These are phyloP conservation scores for Cadophora sp. DNA, from an alignment of 2,329 filamentous ascomycete species.

Conservation along the genomic window DNA sequence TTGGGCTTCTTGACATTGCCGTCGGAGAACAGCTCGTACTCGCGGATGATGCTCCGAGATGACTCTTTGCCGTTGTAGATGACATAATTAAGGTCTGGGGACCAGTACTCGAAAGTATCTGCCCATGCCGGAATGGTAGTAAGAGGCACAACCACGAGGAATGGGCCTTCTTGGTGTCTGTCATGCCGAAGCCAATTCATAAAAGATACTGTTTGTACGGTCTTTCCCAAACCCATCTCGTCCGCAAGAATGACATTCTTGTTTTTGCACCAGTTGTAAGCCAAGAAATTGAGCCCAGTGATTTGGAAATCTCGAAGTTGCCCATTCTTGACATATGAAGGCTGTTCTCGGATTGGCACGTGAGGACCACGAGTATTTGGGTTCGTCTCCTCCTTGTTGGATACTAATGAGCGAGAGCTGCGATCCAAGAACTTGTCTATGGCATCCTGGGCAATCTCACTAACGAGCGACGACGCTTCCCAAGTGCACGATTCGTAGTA, in stretches of 20 bases:
- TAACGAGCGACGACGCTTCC: conserved; percentile 80
- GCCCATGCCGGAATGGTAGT: conserved; percentile 99
- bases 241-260: conserved; percentile 98
- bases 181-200: conserved; percentile 96
- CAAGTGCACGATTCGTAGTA: conserved; percentile 95
- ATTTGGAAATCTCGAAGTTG: conserved; percentile 93
- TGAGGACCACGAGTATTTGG: conserved; percentile 74
- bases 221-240: conserved; percentile 98
- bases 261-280: conserved; percentile 91
- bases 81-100: conserved; percentile 95
- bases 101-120: conserved; percentile 96
- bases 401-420: conserved; percentile 79
- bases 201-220: conserved; percentile 95
- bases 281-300: conserved; percentile 91
- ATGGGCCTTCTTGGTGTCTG: conserved; percentile 88
- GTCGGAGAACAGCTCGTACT: conserved; percentile 87
- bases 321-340: conserved; percentile 82
- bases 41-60: conserved; percentile 84
- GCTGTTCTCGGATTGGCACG: conserved; percentile 78
- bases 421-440: conserved; percentile 93
- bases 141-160: conserved; percentile 94
- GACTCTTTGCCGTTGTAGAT: conserved; percentile 92
- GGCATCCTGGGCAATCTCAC: conserved; percentile 80
- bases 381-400: conserved; percentile 79
- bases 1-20: conserved; percentile 88